Base-by-base conservation (phyloP, 1,284 basidiomycete genomes). In the Boletus smithii region DNA sequence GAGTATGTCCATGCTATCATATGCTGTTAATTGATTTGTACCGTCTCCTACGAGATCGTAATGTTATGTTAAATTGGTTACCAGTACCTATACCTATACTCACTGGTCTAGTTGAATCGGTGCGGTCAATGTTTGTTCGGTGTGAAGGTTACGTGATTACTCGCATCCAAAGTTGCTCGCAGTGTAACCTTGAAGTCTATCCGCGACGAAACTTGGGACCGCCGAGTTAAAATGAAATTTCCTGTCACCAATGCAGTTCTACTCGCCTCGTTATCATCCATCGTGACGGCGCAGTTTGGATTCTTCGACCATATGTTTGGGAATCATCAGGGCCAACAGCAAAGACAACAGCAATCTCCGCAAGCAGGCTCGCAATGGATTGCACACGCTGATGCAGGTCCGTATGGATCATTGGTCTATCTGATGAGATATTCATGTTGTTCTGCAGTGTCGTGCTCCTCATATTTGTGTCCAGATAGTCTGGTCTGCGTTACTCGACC, bases 381-480 rank as follows among this genome's bases (percentile, higher is more conserved):
- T 18, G 49, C 55, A 0, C 62, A 69, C 4, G 59, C 62, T 9
- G 64, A 70, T 16, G 41, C 55, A 51, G 59, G 67, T 70, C 38
- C n/a, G 57, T 64, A 26, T 30, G 13, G 14, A 40, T 29, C 5
- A 46, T 9, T 14, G 11, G 17, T n/a, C 27, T 20, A 27, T 18
- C 18, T 4, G 17, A 35, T 1, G 32, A 16, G 16, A 38, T n/a
- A 47, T 35, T 47, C 16, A 49, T 24, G 33, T 26, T 33, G n/a
- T 36, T 27, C 41, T 23, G n/a, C 51, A 83, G 81, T 80, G n/a
- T 61, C 73, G 29, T 83, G 81, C 53, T 72, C 80, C 9, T 68
- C 70, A 37, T 84, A 84, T 58, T 62, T 84, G 22, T 84, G 81
- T 58, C 81, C 82, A 18, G 67, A 70, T 30, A 83, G 80, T n/a